phyloP scores from a whole-genome alignment of 163 green algal genomes.

The Chlamydomonas reinhardtii region DNA sequence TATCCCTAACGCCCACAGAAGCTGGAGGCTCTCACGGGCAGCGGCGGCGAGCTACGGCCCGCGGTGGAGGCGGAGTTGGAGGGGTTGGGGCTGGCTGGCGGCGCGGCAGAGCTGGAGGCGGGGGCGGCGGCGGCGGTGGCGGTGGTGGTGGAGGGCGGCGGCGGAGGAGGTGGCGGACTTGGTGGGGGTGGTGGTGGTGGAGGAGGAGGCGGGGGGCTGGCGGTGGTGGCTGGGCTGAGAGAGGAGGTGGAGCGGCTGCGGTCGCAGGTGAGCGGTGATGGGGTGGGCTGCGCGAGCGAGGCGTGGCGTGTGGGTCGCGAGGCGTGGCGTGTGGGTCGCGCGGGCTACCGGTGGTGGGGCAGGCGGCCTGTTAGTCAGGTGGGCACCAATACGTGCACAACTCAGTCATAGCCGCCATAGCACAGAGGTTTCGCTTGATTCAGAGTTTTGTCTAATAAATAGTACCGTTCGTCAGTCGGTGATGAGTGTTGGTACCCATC shows the following conservation, averaged over 20 bases:
- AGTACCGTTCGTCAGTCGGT: too few relatives aligned
- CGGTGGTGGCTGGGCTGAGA: slow-evolving; percentile 10
- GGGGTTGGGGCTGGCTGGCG: neutral
- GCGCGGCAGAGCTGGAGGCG: neutral
- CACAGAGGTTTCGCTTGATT: too few relatives aligned
- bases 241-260: slow-evolving; percentile 37
- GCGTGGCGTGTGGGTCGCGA: neutral
- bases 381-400: too few relatives aligned
- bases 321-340: too few relatives aligned
- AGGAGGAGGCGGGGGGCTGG: neutral
- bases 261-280: slow-evolving; percentile 7
- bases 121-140: neutral
- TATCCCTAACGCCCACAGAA: neutral
- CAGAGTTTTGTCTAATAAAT: too few relatives aligned
- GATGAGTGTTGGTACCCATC: too few relatives aligned
- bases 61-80: slow-evolving; percentile 20
- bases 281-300: neutral
- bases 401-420: too few relatives aligned
- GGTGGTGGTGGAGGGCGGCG: neutral
- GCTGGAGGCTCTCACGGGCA: slow-evolving; percentile 37
- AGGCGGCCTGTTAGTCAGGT: too few relatives aligned
- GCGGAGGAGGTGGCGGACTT: too few relatives aligned
- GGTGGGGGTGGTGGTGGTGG: neutral
- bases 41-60: slow-evolving; percentile 15
- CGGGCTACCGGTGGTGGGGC: too few relatives aligned